Evolutionary conservation across 169 alveolate genomes (phyloP).

Genomic region (Perkinsus chesapeaki): DNA sequence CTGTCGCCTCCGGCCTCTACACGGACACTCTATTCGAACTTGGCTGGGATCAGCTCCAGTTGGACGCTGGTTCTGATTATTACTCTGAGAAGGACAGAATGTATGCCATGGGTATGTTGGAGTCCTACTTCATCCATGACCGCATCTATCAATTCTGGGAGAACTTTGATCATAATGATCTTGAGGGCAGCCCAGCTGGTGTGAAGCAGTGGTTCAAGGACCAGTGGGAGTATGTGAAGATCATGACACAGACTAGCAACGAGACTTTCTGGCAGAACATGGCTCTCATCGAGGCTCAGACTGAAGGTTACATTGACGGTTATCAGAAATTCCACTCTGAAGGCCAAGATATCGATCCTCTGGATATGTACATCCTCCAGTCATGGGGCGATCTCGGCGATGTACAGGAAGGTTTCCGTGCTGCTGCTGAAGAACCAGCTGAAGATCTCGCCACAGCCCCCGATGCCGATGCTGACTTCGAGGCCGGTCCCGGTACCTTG

Average conservation of each 20-base stretch:
- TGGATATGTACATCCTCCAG: background rate
- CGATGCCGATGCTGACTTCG: background rate
- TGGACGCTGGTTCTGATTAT: background rate
- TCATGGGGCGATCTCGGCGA: background rate
- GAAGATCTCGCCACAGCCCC: background rate
- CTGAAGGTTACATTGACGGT: background rate
- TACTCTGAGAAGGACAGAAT: background rate
- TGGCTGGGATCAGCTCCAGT: background rate
- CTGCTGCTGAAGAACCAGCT: background rate
- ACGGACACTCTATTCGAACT: background rate
- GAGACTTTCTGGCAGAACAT: background rate
- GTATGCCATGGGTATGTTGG: constrained; percentile 3
- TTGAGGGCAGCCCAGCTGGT: constrained; percentile 2
- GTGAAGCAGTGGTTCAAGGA: constrained; percentile 1
- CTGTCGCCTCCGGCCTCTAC: background rate
- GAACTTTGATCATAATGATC: background rate
- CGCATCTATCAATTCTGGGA: background rate
- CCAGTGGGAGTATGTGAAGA: background rate
- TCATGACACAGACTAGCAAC: background rate
- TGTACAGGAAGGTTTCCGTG: background rate
- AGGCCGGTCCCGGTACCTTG: background rate
- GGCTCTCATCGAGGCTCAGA: background rate
- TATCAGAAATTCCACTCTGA: background rate
- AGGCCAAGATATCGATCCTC: background rate
- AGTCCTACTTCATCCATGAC: background rate